Evolutionary conservation across 1,139 yeast genomes (phyloP), one percentile per base, ranked within the genome.

Genomic region (Debaryomyces udenii): DNA sequence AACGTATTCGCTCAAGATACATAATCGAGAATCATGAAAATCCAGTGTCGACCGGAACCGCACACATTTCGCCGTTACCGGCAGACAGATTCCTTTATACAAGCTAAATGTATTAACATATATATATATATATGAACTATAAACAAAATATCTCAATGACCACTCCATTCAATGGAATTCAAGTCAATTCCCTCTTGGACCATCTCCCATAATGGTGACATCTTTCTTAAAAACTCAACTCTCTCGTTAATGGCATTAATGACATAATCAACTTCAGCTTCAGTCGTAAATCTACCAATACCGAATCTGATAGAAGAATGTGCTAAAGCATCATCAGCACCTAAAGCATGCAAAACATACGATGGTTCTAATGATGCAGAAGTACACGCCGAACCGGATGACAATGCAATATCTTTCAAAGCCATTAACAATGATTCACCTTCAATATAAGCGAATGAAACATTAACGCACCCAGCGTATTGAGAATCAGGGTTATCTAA

Each of bases 141-240:
- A 39, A 37, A 37, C 33, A 30, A 26, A n/a, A 27, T 6, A 34
- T n/a, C 30, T 57, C 64, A 90, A 68, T 91, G 98, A 49, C 96
- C 97, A 44, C 96, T 87, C 99, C 99, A 93, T 70, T 93, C 96
- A 57, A 93, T 93, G 34, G 95, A 78, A 57, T 86, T 79, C 63
- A 94, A 76, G 61, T 93, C 99, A 59, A 93, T 91, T 51, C 99
- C 99, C 52, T 93, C 99, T 68, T 93, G 96, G 42, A 89, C 96
- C 98, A 93, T 91, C 70, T 93, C 99, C 98, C 98, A 93, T 54
- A 93, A 76, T 41, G 99, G 99, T 40, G 95, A 84, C 70, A 93
- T 76, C 59, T 90, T 94, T 65, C 99, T 81, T 61, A 93, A 78
- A 66, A 89, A 90, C 48, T 84, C 86, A 39, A 93, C 99, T 66